Percentiles rank a stretch among this genome's conserved stretches.
Evolutionary conservation across 2,329 filamentous ascomycete genomes (phyloP).

Genomic region (Hypoxylon sp.): DNA sequence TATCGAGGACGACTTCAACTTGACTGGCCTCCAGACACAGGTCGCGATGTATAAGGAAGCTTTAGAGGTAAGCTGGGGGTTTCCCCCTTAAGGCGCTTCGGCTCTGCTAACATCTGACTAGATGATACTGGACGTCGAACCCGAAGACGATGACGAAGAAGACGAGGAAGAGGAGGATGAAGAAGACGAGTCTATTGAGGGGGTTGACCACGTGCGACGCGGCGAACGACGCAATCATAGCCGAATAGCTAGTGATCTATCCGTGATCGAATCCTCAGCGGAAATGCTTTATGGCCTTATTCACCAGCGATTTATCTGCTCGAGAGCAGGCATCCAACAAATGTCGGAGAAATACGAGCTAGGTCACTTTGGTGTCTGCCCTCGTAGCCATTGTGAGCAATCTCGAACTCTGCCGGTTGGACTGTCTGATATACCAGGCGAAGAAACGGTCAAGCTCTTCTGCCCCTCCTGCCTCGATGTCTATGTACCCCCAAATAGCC

Average conservation of each 20-base stretch:
- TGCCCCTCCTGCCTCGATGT: conserved; percentile 97
- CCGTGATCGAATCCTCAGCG: conserved; percentile 96
- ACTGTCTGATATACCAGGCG: conserved; percentile 92
- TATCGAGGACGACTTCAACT: conserved; percentile 99
- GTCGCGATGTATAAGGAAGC: conserved; percentile 99
- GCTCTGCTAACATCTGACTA: conserved; percentile 53
- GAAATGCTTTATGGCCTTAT: conserved; percentile 98
- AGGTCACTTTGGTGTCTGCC: conserved; percentile 95
- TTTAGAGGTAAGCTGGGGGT: conserved; percentile 74
- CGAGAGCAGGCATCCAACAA: conserved; percentile 94
- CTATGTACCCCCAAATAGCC: conserved; percentile 96
- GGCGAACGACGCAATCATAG: conserved; percentile 82
- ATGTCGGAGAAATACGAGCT: conserved; percentile 99
- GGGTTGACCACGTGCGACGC: conserved; percentile 67
- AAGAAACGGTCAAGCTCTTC: conserved; percentile 98
- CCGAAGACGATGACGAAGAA: conserved; percentile 92
- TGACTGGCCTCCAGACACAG: conserved; percentile 94
- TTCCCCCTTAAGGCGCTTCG: not conserved
- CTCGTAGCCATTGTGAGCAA: conserved; percentile 92
- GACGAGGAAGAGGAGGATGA: conserved; percentile 82
- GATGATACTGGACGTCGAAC: conserved; percentile 99
- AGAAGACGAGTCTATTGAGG: conserved; percentile 78
- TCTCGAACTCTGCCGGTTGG: conserved; percentile 94
- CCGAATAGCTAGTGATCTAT: conserved; percentile 91
- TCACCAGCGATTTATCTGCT: conserved; percentile 98